Evolutionary conservation across 805 yeast species (phyloP), one percentile per base, ranked within the genome.

Genomic region (Pichia kluyveri): DNA sequence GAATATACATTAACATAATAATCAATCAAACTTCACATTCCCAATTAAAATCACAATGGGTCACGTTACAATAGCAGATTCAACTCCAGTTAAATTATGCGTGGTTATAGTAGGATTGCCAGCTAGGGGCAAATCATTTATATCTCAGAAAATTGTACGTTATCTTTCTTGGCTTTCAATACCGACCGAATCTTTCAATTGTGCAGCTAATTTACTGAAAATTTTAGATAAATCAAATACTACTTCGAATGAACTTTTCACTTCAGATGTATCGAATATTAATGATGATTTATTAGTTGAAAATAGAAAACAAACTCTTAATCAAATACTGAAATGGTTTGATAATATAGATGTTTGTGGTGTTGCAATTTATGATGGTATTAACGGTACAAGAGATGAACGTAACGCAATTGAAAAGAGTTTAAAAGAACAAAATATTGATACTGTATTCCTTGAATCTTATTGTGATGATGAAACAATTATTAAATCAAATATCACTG

Each of bases 301-400:
- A 51, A 93, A 96, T 0, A 84, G 87, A 37, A 73, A 77, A 38
- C 67, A 67, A 40, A 96, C 97, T 2, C 73, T 87, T 42, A 58
- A 69, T 6, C 96, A 88, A 58, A 84, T 91, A 83, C 74, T 89
- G 75, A 67, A 75, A 42, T 93, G 98, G 98, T 87, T 86, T 61
- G 70, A 74, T 36, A 79, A 82, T 17, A 87, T 84, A 46, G 73
- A 79, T 50, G 96, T 96, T 15, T 44, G 52, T 5, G 84, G 83
- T 27, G 98, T 93, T 41, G 98, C 96, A 0, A 86, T 93, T 8
- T 71, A 91, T 49, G 99, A 93, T 66, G 97, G 96, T 27, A 88
- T 96, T 2, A 90, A 91, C 65, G 82, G 89, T 37, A 89, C 96
- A 5, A 69, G 74, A 50, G 78, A 73, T 42, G 76, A 95, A 58